A percentile compares a stretch with the other conserved stretches of the same genome.
phyloP scores from a whole-genome alignment of 768 basidiomycete species.

The Russula sp. region DNA sequence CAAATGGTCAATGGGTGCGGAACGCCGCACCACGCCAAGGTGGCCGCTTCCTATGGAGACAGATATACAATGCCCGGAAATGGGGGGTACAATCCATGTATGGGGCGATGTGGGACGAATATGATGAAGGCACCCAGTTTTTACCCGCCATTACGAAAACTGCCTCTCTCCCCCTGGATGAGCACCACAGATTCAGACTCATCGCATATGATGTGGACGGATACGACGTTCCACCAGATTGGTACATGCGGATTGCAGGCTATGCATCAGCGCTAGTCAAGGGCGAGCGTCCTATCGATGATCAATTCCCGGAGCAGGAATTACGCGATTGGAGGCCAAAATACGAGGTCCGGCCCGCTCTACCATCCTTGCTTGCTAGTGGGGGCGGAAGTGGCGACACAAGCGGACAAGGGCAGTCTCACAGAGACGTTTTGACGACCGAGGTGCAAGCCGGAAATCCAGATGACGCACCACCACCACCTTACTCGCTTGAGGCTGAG shows the following conservation, averaged over 20 bases:
- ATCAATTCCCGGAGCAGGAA: slow-evolving; percentile 17
- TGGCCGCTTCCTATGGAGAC: slow-evolving; percentile 73
- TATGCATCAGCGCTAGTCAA: slow-evolving; percentile 16
- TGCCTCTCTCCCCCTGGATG: slow-evolving; percentile 44
- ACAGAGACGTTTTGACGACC: slow-evolving; percentile 42
- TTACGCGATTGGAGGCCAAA: slow-evolving; percentile 16
- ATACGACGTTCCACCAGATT: slow-evolving; percentile 69
- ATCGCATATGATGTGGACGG: slow-evolving; percentile 75
- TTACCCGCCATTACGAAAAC: slow-evolving; percentile 63
- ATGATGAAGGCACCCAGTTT: slow-evolving; percentile 80
- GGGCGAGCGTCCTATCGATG: slow-evolving; percentile 6
- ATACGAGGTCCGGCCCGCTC: slow-evolving; percentile 8
- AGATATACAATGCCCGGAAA: slow-evolving; percentile 60
- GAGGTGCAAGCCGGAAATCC: slow-evolving; percentile 34
- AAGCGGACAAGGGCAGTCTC: slow-evolving; percentile 25
- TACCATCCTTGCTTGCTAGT: slow-evolving; percentile 7
- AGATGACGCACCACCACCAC: slow-evolving; percentile 58
- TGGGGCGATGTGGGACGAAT: slow-evolving; percentile 88
- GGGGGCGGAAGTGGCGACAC: neutral
- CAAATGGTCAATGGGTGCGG: slow-evolving; percentile 60
- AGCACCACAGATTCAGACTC: slow-evolving; percentile 50
- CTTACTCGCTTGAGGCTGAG: slow-evolving; percentile 55
- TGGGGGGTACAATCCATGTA: slow-evolving; percentile 62
- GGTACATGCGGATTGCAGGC: slow-evolving; percentile 39
- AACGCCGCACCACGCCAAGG: slow-evolving; percentile 68